Conservation (phyloP, 768 basidiomycete genomes). For the Scleroderma citrinum region DNA sequence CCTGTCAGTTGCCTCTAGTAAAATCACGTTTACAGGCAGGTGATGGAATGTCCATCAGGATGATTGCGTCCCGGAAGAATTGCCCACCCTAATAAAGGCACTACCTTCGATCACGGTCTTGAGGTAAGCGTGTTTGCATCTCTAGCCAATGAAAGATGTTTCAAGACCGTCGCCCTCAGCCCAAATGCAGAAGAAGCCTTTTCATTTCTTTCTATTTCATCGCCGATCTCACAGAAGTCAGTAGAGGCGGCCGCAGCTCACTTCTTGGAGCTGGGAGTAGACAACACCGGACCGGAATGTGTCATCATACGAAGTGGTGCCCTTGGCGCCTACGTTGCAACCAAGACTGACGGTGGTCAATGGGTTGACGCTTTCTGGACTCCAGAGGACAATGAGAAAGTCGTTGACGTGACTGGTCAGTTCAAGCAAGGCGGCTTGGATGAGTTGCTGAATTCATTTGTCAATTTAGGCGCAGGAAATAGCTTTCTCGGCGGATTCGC, state of each 20-base stretch:
- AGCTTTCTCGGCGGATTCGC: slow-evolving; percentile 80
- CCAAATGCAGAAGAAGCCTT: slow-evolving; percentile 87
- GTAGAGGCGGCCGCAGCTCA: slow-evolving; percentile 64
- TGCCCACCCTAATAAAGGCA: slow-evolving; percentile 57
- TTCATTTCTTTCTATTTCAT: slow-evolving; percentile 52
- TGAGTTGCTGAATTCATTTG: slow-evolving; percentile 1
- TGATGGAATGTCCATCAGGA: slow-evolving; percentile 39
- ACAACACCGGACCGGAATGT: slow-evolving; percentile 41
- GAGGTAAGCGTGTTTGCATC: slow-evolving; percentile 39
- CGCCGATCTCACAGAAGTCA: slow-evolving; percentile 33
- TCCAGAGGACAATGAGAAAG: slow-evolving; percentile 34
- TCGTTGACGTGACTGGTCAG: slow-evolving; percentile 80
- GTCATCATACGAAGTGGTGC: slow-evolving; percentile 73
- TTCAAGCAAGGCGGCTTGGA: slow-evolving; percentile 5
- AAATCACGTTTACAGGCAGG: background rate
- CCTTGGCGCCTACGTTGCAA: slow-evolving; percentile 64
- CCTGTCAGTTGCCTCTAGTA: slow-evolving; percentile 46
- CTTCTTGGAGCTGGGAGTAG: slow-evolving; percentile 60
- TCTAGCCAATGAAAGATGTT: background rate
- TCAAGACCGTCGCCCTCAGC: slow-evolving; percentile 30
- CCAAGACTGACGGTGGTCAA: slow-evolving; percentile 31
- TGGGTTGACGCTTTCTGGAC: slow-evolving; percentile 81
- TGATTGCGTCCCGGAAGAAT: slow-evolving; percentile 73
- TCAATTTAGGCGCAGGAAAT: slow-evolving; percentile 74
- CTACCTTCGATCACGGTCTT: slow-evolving; percentile 59